Evolutionary conservation across 805 yeast species (phyloP).

Genomic region (Nakazawaea holstii): DNA sequence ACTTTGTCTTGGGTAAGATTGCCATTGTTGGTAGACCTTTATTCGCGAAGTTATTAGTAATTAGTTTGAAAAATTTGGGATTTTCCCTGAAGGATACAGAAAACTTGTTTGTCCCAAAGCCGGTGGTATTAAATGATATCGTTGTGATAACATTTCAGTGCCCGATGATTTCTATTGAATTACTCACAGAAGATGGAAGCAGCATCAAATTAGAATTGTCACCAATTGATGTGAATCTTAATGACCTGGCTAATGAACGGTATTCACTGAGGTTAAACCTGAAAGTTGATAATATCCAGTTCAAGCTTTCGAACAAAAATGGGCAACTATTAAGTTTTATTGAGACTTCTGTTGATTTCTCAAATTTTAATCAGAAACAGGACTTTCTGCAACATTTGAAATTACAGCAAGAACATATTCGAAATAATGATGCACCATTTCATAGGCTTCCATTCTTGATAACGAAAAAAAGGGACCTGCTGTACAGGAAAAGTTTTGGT

Average conservation of each 20-base stretch:
- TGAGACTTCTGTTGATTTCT: constrained; percentile 52
- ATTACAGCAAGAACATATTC: constrained; percentile 61
- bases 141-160: constrained; percentile 56
- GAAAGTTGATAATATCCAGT: constrained; percentile 40
- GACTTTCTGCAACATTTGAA: constrained; percentile 39
- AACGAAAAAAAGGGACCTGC: constrained; percentile 38
- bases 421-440: constrained; percentile 74
- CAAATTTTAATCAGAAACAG: constrained; percentile 53
- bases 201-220: constrained; percentile 19
- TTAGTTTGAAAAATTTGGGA: constrained; percentile 42
- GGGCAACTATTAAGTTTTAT: constrained; percentile 19
- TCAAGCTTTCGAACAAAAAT: constrained; percentile 23
- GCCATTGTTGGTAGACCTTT: constrained; percentile 42
- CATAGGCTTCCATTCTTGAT: constrained; percentile 75
- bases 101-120: constrained; percentile 58
- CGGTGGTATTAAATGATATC: constrained; percentile 60
- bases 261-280: constrained; percentile 54
- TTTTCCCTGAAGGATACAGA: constrained; percentile 72
- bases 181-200: constrained; percentile 30
- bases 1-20: constrained; percentile 58
- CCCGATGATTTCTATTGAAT: constrained; percentile 36
- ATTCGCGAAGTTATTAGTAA: constrained; percentile 37
- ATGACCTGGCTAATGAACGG: constrained; percentile 66
- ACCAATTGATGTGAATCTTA: constrained; percentile 35
- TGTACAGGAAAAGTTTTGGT: constrained; percentile 45